Evolutionary conservation across 495 filamentous ascomycete species (phyloP), one percentile per base, ranked within the genome.

Genomic region (Penicillium robsamsonii): DNA sequence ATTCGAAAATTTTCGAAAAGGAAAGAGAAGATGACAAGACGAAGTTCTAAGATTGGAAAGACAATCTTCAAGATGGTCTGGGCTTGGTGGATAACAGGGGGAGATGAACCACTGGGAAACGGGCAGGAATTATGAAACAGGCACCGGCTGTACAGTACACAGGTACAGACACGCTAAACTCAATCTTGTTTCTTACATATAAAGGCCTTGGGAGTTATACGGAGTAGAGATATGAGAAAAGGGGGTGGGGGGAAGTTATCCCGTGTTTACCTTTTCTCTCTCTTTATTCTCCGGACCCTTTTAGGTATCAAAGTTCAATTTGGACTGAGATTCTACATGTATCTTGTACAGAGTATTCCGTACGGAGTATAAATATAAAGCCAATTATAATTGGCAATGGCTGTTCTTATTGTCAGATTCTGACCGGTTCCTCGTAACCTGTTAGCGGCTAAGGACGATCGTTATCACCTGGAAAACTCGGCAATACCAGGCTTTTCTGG

Each of bases 11-110:
- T 27, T 27, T 58, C 25, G 56, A 64, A 50, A 60, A 55, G 30
- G 35, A 33, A 59, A 30, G 45, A 27, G 38, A 53, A 49, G 50
- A 50, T 58, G 49, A 45, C 25, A 49, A 58, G 55, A 51, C 35
- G 46, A 61, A 53, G 46, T 43, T 47, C 37, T 54, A 56, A 60
- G 35, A 22, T 58, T 54, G 52, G 52, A 49, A 37, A 30, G 13
- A 41, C 46, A 58, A 41, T 52, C 27, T 27, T 33, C 22, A n/a
- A 38, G 53, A 43, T 58, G 62, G 65, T 60, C 62, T 65, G 62
- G 59, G 64, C 61, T 46, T 46, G 52, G 52, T 54, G 41, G 52
- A 22, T 46, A 46, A 46, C 30, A 46, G 43, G 52, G 46, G 46
- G 17, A 51, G 52, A 54, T 22, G 52, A 54, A 46, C 51, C 22